A percentile compares a stretch with the other conserved stretches of the same genome.
Evolutionary conservation across 75 land plant species (phyloP).

Genomic region (Cupressus sempervirens): DNA sequence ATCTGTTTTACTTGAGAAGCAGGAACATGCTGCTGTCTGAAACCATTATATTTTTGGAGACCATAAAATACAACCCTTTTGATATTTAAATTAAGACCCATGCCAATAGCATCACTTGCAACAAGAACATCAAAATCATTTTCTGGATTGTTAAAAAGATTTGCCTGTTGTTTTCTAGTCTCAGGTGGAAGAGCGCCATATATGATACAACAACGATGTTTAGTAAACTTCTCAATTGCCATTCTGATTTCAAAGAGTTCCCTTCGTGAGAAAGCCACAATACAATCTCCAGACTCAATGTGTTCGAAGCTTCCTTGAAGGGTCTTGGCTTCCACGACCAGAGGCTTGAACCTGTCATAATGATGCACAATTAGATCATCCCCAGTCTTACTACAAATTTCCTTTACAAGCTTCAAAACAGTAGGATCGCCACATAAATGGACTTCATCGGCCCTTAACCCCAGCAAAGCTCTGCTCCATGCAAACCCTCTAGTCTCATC

Average conservation of each 20-base stretch:
- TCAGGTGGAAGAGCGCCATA: slow-evolving; percentile 99
- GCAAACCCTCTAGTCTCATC: slow-evolving; percentile 85
- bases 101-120: slow-evolving; percentile 98
- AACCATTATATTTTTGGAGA: slow-evolving; percentile 85
- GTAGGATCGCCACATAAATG: slow-evolving; percentile 98
- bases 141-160: slow-evolving; percentile 73
- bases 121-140: slow-evolving; percentile 93
- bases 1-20: slow-evolving; percentile 94
- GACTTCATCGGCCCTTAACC: slow-evolving; percentile 90
- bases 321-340: slow-evolving; percentile 78
- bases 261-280: slow-evolving; percentile 92
- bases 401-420: slow-evolving; percentile 59
- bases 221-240: slow-evolving; percentile 80
- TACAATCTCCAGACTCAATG: slow-evolving; percentile 84
- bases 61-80: slow-evolving; percentile 75
- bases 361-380: slow-evolving; percentile 73
- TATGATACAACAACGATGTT: slow-evolving; percentile 89
- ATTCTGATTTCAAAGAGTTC: slow-evolving; percentile 92
- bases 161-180: slow-evolving; percentile 92
- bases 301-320: slow-evolving; percentile 59
- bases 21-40: slow-evolving; percentile 62
- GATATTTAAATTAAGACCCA: slow-evolving; percentile 96
- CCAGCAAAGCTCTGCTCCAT: slow-evolving; percentile 93
- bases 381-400: slow-evolving; percentile 74
- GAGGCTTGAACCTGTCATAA: slow-evolving; percentile 88